These are phyloP conservation scores for Solanum acaule DNA, from an alignment of 257 asterid species.

Conservation along the genomic window DNA sequence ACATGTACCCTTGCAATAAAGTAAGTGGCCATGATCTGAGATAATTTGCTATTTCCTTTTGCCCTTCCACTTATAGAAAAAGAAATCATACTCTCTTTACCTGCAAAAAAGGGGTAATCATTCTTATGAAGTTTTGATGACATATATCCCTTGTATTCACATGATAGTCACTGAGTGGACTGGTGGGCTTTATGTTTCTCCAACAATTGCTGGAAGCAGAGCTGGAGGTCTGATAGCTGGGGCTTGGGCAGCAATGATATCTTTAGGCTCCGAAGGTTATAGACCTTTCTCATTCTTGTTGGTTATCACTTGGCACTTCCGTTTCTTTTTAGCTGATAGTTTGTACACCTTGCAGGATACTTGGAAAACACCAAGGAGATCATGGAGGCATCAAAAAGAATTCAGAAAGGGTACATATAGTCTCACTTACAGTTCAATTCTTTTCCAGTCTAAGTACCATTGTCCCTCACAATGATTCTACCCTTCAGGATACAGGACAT, in stretches of 20 bases:
- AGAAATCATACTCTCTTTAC: background rate
- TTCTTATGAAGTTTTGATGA: background rate
- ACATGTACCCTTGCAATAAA: background rate
- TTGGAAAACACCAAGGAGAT: conserved; percentile 76
- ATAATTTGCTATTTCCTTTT: background rate
- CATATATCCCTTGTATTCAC: background rate
- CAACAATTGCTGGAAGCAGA: conserved; percentile 96
- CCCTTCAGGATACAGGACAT: conserved; percentile 56
- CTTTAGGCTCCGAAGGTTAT: conserved; percentile 87
- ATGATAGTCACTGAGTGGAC: conserved; percentile 90
- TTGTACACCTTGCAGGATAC: conserved; percentile 42
- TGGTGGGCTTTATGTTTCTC: conserved; percentile 96
- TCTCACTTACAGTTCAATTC: background rate
- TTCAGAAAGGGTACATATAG: conserved; percentile 67
- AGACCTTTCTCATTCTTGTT: background rate
- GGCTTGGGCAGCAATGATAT: conserved; percentile 99
- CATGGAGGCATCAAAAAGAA: conserved; percentile 89
- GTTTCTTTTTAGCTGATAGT: conserved; percentile 7
- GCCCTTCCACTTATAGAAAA: background rate
- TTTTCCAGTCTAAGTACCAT: background rate
- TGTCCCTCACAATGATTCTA: background rate
- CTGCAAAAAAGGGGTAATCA: background rate
- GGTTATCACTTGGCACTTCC: background rate
- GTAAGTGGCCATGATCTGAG: background rate
- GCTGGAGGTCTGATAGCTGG: conserved; percentile 96